phyloP scores from a whole-genome alignment of 345 rosid species.

The Physaria fendleri region DNA sequence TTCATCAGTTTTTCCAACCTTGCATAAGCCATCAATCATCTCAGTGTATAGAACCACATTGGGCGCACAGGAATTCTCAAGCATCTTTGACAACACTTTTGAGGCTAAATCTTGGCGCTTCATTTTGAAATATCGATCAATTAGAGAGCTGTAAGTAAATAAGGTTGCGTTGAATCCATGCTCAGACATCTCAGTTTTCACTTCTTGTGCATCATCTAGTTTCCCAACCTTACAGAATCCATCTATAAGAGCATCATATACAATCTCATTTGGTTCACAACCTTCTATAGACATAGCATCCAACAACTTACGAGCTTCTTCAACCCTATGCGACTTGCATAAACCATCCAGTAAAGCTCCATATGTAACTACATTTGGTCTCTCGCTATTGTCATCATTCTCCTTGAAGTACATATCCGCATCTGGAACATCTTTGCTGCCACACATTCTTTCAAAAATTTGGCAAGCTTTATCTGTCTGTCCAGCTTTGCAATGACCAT shows the following conservation, averaged over 20 bases:
- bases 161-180: constrained; percentile 55
- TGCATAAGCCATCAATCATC: constrained; percentile 88
- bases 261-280: constrained; percentile 72
- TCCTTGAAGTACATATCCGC: constrained; percentile 54
- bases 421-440: constrained; percentile 40
- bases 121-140: constrained; percentile 70
- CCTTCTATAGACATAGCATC: constrained; percentile 64
- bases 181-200: constrained; percentile 76
- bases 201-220: constrained; percentile 82
- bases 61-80: constrained; percentile 80
- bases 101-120: constrained; percentile 78
- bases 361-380: constrained; percentile 79
- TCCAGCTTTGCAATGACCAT: constrained; percentile 92
- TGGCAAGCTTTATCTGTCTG: constrained; percentile 70
- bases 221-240: constrained; percentile 88
- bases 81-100: constrained; percentile 82
- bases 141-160: constrained; percentile 78
- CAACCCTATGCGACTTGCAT: constrained; percentile 82
- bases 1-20: constrained; percentile 78
- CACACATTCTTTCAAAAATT: constrained; percentile 77
- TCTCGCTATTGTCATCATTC: constrained; percentile 32
- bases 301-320: constrained; percentile 66
- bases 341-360: constrained; percentile 90
- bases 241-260: constrained; percentile 89
- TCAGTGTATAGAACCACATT: constrained; percentile 88